Conservation (phyloP, 1,284 basidiomycete genomes). For the Amylostereum chailletii region DNA sequence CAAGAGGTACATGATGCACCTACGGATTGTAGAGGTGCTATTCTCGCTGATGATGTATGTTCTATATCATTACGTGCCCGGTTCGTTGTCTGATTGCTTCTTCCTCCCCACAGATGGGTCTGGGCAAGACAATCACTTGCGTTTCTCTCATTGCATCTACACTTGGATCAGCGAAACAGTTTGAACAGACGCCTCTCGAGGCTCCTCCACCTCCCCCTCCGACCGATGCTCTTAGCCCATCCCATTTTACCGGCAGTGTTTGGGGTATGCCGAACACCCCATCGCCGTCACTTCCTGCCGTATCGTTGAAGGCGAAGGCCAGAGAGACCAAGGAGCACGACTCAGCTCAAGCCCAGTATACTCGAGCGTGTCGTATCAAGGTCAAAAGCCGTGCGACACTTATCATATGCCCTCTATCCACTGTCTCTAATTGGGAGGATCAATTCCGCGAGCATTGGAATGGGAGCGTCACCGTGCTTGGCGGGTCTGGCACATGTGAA, state of each 20-base stretch:
- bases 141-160: slow-evolving; percentile 91
- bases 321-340: slow-evolving; percentile 58
- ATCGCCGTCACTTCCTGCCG: slow-evolving; percentile 15
- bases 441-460: slow-evolving; percentile 96
- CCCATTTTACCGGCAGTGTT: slow-evolving; percentile 69
- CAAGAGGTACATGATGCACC: slow-evolving; percentile 64
- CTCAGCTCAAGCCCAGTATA: slow-evolving; percentile 58
- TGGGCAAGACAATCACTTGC: slow-evolving; percentile 95
- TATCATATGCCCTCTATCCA: slow-evolving; percentile 95
- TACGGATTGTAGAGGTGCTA: slow-evolving; percentile 78
- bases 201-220: slow-evolving; percentile 27
- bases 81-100: slow-evolving; percentile 5
- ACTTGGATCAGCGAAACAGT: slow-evolving; percentile 59
- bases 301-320: slow-evolving; percentile 47
- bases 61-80: slow-evolving; percentile 4
- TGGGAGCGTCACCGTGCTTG: slow-evolving; percentile 73
- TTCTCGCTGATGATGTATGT: slow-evolving; percentile 89
- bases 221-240: slow-evolving; percentile 37
- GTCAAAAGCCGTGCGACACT: slow-evolving; percentile 82
- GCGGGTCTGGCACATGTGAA: slow-evolving; percentile 46
- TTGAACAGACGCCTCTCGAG: slow-evolving; percentile 51
- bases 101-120: slow-evolving; percentile 69
- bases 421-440: slow-evolving; percentile 98
- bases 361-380: slow-evolving; percentile 67
- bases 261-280: slow-evolving; percentile 69